Conservation (phyloP, 2,329 filamentous ascomycete species). For the Alternaria arborescens region DNA sequence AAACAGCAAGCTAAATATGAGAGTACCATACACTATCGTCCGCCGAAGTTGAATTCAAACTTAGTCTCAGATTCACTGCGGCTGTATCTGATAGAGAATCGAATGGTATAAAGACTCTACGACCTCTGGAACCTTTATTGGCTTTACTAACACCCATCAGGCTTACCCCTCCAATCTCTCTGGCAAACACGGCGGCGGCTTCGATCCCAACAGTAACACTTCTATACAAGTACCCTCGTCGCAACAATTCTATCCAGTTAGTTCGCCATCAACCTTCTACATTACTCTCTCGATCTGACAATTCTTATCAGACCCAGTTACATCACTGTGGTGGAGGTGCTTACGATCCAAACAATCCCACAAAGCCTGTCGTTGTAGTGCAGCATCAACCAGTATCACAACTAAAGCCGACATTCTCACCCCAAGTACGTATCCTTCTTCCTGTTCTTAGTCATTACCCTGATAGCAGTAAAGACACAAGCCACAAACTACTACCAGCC, state of each 20-base stretch:
- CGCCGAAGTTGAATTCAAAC: not conserved
- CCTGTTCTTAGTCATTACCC: not conserved
- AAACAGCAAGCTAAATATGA: not conserved
- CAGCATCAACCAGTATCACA: constrained; percentile 20
- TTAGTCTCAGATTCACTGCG: not conserved
- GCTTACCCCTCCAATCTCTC: constrained; percentile 23
- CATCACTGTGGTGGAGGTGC: constrained; percentile 26
- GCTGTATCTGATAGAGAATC: not conserved
- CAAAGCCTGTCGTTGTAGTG: constrained; percentile 7
- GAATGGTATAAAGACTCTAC: constrained; percentile 23
- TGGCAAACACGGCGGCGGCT: constrained; percentile 34
- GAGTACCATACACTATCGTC: not conserved
- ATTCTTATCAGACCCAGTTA: not conserved
- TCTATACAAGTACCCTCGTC: constrained; percentile 18
- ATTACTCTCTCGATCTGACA: not conserved
- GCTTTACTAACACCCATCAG: constrained; percentile 10
- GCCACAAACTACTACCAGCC: constrained; percentile 14
- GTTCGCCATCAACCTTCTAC: not conserved
- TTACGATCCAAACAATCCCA: constrained; percentile 25
- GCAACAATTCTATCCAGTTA: constrained; percentile 17
- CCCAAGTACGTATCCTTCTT: constrained; percentile 18
- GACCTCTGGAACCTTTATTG: not conserved
- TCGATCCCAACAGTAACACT: constrained; percentile 23
- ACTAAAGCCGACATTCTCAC: constrained; percentile 14
- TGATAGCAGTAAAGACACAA: constrained; percentile 18